Evolutionary conservation across 73 alveolate genomes (phyloP).

Genomic region (Tetrahymena thermophila): DNA sequence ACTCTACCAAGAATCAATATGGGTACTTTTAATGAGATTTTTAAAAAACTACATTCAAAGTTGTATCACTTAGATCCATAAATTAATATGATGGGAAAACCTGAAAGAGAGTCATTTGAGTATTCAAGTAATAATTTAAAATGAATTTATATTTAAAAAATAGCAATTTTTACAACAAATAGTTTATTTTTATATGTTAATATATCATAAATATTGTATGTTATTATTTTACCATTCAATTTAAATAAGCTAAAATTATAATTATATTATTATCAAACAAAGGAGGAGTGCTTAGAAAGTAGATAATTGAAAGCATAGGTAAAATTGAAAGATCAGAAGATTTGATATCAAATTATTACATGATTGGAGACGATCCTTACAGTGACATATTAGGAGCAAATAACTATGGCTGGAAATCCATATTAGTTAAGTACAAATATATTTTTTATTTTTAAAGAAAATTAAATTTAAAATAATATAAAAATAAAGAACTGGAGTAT

Average conservation of each 20-base stretch:
- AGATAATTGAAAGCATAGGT: neutral
- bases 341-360: neutral
- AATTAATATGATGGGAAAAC: neutral
- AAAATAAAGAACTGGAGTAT: constrained; percentile 51
- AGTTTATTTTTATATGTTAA: no score
- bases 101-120: neutral
- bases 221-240: neutral
- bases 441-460: neutral
- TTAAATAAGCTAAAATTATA: neutral
- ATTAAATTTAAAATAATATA: neutral
- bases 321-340: neutral
- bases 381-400: constrained; percentile 76
- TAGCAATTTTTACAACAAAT: no score
- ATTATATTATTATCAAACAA: neutral
- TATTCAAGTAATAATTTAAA: neutral
- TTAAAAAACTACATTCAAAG: neutral
- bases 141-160: no score
- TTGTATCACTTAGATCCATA: neutral
- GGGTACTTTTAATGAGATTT: neutral
- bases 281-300: neutral
- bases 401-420: constrained; percentile 56
- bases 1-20: neutral
- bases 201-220: no score
- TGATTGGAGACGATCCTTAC: constrained; percentile 70
- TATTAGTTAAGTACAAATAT: constrained; percentile 35